Evolutionary conservation across 2,329 filamentous ascomycete species (phyloP).

Genomic region (Biscogniauxia sp.): DNA sequence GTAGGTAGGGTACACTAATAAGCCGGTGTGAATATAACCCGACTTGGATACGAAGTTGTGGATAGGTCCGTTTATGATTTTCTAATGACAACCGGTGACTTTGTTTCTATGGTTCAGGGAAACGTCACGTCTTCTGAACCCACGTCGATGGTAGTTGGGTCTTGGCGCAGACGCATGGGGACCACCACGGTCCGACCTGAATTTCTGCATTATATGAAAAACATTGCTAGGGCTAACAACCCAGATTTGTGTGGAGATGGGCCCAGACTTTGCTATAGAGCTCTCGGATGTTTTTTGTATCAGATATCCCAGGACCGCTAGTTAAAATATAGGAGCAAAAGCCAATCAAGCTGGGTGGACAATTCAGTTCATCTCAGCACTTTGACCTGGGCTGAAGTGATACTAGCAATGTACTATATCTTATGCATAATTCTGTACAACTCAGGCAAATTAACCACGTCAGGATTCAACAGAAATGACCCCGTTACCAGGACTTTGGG

Average conservation of each 20-base stretch:
- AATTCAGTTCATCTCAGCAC: background rate
- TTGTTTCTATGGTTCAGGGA: background rate
- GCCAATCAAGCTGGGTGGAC: background rate
- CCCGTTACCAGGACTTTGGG: background rate
- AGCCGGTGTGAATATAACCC: background rate
- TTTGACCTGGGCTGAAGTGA: background rate
- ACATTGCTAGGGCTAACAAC: background rate
- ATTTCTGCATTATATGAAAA: background rate
- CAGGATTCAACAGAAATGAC: background rate
- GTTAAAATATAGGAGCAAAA: background rate
- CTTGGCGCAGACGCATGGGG: background rate
- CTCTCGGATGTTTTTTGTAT: background rate
- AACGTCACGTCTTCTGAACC: background rate
- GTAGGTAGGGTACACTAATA: background rate
- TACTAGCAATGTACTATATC: background rate
- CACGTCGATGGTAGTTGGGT: background rate
- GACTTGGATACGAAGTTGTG: background rate
- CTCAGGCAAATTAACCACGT: background rate
- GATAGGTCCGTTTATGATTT: background rate
- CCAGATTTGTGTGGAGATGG: background rate
- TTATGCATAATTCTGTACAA: background rate
- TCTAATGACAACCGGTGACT: background rate
- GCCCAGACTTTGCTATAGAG: background rate
- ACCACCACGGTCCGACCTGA: background rate
- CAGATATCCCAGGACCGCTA: background rate